Base-by-base conservation (phyloP, 768 basidiomycete genomes). In the Lanmaoa pseudosensibilis region DNA sequence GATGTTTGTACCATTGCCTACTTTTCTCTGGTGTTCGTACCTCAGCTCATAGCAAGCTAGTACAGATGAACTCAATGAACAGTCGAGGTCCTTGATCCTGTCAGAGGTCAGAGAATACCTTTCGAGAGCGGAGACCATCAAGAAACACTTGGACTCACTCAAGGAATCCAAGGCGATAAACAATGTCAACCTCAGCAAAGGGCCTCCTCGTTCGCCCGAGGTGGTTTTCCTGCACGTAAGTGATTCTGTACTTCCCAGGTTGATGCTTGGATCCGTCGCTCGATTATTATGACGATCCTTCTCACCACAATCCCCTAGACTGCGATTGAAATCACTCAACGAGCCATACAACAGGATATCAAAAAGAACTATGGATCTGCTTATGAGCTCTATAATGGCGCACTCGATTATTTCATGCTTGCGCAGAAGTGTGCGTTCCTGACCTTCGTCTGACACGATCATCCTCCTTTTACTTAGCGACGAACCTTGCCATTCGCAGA, bases 321-420 rank as follows among this genome's bases (percentile, higher is more conserved):
- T 66, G 93, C 92, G 33, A 90, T 94, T 66, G 90, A 91, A 61
- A 83, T 96, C 47, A 90, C 95, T 12, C 88, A 93, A 73, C 82
- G 82, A 65, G 94, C 94, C 44, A 91, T 94, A 65, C 91, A 93
- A 54, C 87, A 90, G 62, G 96, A 98, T 74, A 79, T 80, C 58
- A 92, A 92, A 73, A 85, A 88, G 74, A 92, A 95, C 73, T 95
- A 95, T 76, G 79, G 82, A 15, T 92, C 94, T 68, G 94, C 94
- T 16, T 95, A 91, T 81, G 92, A 89, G 75, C 82, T 86, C 58
- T 95, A 96, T 74, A 87, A 88, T 75, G 94, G 96, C 77, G 82
- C 92, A 4, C 80, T 98, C 53, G 96, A 98, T 70, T 98, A 94
- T 74, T 98, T 98, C 75, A 92, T 97, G 88, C 88, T 97, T 65